A percentile compares a stretch with the other conserved stretches of the same genome.
phyloP scores from a whole-genome alignment of 2,329 filamentous ascomycete genomes.

The Camillea tinctor region DNA sequence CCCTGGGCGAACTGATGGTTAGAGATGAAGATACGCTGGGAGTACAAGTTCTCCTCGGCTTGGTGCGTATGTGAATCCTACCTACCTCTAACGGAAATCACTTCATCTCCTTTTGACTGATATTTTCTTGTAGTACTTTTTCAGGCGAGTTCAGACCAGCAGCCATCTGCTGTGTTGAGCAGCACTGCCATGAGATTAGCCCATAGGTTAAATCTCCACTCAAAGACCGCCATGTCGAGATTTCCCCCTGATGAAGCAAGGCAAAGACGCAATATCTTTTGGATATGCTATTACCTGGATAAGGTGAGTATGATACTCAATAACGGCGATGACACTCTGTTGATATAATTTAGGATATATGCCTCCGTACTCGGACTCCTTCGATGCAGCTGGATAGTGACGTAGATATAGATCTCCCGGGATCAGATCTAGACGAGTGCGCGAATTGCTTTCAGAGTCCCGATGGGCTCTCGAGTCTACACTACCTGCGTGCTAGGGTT shows the following conservation, averaged over 20 bases:
- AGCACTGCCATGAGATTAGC: conserved; percentile 39
- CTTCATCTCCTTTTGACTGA: conserved; percentile 1
- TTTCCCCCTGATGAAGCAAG: conserved; percentile 32
- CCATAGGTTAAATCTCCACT: conserved; percentile 37
- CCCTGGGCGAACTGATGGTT: conserved; percentile 38
- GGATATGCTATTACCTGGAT: conserved; percentile 41
- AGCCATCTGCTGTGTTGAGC: conserved; percentile 38
- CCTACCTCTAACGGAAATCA: background rate
- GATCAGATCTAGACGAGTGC: conserved; percentile 28
- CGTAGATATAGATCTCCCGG: conserved; percentile 40
- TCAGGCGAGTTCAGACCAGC: conserved; percentile 37
- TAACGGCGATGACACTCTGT: background rate
- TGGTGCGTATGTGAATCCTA: conserved; percentile 29
- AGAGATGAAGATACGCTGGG: conserved; percentile 38
- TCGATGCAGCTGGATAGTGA: conserved; percentile 40
- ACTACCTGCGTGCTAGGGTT: conserved; percentile 39
- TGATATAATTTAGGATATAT: conserved; percentile 33
- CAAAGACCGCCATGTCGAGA: conserved; percentile 21
- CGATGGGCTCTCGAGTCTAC: conserved; percentile 35
- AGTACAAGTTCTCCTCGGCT: conserved; percentile 39
- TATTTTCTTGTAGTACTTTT: conserved; percentile 30
- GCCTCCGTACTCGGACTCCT: conserved; percentile 36
- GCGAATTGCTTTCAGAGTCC: conserved; percentile 35
- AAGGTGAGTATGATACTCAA: conserved; percentile 30
- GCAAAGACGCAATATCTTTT: conserved; percentile 40